Evolutionary conservation across 2,329 filamentous ascomycete genomes (phyloP), one percentile per base, ranked within the genome.

Genomic region (Apiospora pterosperma): DNA sequence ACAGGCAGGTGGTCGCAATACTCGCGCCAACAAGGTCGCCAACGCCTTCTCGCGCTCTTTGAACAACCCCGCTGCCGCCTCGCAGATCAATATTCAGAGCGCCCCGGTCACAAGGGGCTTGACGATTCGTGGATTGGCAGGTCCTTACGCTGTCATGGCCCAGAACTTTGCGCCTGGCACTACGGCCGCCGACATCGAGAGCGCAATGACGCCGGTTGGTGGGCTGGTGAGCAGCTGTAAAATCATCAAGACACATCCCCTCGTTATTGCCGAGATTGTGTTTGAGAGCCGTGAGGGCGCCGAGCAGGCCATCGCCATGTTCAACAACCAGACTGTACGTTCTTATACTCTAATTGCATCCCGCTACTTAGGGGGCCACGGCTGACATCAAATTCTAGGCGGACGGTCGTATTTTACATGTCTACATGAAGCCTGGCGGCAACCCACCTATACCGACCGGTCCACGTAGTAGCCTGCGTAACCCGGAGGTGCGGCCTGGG

Each of bases 91-190:
- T 60, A 72, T 70, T 71, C 69, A 75, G 72, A 67, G 72, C 76
- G 61, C 61, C 69, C 76, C 66, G 76, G 74, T 62, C 75, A 71
- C 63, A 72, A 73, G 73, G 66, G 88, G 89, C 23, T 84, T 95
- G 58, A 88, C 84, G 39, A 94, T 96, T 68, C 83, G 88, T 62
- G 92, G 92, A n/a, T 80, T 90, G 10, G 89, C 89, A 0, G 90
- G 91, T 0, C 91, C 91, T 1, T 92, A 86, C 70, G 85, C 86
- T 21, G 85, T 96, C 28, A 85, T 92, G 74, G 91, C 90, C 3
- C 90, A 92, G 76, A 96, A 96, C 80, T 93, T 96, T 74, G 92
- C 92, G 14, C 87, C 87, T 2, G 92, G 92, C 41, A 96, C 92
- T 0, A 93, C 92, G 7, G 90, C 90, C 1, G 91, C 90, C 36